Conservation (phyloP, 2,329 filamentous ascomycete species). For the Plectosphaerella cucumerina region DNA sequence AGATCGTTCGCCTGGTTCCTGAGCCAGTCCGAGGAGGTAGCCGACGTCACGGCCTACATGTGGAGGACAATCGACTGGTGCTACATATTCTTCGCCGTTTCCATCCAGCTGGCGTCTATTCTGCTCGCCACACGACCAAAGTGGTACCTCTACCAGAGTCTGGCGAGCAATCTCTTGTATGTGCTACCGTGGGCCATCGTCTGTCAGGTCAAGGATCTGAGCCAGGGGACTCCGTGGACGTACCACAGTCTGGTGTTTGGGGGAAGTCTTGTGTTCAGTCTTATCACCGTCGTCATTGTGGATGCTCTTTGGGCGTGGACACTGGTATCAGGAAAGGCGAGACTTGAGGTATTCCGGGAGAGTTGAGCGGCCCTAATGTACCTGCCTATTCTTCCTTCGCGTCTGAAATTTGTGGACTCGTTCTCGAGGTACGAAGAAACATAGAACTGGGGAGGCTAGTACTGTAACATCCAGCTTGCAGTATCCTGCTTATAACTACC, state of each 20-base stretch:
- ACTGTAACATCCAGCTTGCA: no score
- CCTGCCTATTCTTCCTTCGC: no score
- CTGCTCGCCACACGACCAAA: slow-evolving; percentile 58
- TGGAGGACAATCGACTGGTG: slow-evolving; percentile 61
- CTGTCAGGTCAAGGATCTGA: slow-evolving; percentile 44
- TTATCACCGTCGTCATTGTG: slow-evolving; percentile 50
- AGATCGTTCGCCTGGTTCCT: slow-evolving; percentile 59
- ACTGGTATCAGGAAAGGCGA: slow-evolving; percentile 38
- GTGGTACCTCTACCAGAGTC: slow-evolving; percentile 66
- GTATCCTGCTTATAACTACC: no score
- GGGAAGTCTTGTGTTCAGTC: slow-evolving; percentile 64
- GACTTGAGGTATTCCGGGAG: slow-evolving; percentile 28
- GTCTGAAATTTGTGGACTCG: no score
- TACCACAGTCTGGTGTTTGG: slow-evolving; percentile 66
- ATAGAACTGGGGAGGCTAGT: no score
- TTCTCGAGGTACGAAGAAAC: no score
- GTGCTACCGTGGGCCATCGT: slow-evolving; percentile 69
- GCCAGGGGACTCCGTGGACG: slow-evolving; percentile 56
- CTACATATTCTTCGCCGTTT: slow-evolving; percentile 65
- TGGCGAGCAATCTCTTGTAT: slow-evolving; percentile 63
- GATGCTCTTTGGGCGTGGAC: slow-evolving; percentile 48
- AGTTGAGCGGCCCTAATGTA: no score
- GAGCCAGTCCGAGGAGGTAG: slow-evolving; percentile 51
- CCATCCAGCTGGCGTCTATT: slow-evolving; percentile 61
- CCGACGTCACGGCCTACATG: slow-evolving; percentile 61